These are phyloP conservation scores for Cordyceps farinosa DNA, from an alignment of 2,329 filamentous ascomycete species.

Conservation along the genomic window DNA sequence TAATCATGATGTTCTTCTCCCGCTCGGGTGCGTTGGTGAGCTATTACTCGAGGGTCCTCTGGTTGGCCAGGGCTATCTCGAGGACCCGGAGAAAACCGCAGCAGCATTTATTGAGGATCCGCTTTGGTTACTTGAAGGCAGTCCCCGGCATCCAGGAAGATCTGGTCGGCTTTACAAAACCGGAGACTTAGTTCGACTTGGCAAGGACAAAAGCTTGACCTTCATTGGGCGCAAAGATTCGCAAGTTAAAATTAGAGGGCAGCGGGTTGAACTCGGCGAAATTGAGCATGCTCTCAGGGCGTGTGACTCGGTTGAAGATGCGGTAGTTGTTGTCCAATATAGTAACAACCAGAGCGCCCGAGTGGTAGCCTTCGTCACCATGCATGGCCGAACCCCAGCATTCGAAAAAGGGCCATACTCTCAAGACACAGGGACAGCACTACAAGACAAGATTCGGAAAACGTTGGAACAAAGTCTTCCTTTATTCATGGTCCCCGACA, in stretches of 20 bases:
- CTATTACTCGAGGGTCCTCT: conserved; percentile 30
- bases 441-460: not conserved
- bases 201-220: not conserved
- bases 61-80: conserved; percentile 40
- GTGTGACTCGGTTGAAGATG: not conserved
- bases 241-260: not conserved
- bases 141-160: not conserved
- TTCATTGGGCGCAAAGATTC: not conserved
- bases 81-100: conserved; percentile 37
- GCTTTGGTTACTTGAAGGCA: conserved; percentile 19
- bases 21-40: conserved; percentile 31
- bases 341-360: not conserved
- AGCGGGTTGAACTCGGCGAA: not conserved
- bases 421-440: not conserved
- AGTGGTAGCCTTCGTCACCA: not conserved
- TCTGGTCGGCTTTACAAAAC: not conserved
- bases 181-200: not conserved
- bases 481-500: not conserved
- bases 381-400: not conserved
- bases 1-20: conserved; percentile 22
- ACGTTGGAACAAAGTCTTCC: not conserved
- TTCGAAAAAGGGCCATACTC: not conserved
- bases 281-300: not conserved
- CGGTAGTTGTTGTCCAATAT: not conserved
- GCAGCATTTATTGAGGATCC: conserved; percentile 22